phyloP scores from a whole-genome alignment of 1,139 yeast species.

The Scheffersomyces illinoinensis region DNA sequence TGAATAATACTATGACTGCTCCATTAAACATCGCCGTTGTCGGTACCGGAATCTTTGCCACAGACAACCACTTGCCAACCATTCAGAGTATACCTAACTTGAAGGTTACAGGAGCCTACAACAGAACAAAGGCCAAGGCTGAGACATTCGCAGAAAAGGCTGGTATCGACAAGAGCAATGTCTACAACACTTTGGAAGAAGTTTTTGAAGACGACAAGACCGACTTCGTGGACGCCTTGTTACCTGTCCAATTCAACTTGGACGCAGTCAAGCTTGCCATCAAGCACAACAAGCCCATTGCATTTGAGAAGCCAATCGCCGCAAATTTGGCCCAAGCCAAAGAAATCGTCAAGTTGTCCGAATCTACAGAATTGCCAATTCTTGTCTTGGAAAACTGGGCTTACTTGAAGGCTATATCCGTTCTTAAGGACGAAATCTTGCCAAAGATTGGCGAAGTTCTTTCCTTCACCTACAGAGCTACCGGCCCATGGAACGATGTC shows the following conservation, averaged over 20 bases:
- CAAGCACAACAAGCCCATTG: constrained; percentile 71
- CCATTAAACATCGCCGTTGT: constrained; percentile 67
- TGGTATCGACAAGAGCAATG: constrained; percentile 47
- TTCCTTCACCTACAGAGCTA: constrained; percentile 75
- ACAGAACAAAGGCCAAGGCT: constrained; percentile 83
- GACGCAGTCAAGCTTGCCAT: constrained; percentile 67
- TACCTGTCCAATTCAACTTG: constrained; percentile 81
- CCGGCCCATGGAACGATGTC: constrained; percentile 71
- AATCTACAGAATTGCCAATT: constrained; percentile 62
- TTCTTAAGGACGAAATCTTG: constrained; percentile 53
- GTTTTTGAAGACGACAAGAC: constrained; percentile 63
- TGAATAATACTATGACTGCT: constrained; percentile 8
- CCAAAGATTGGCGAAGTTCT: constrained; percentile 73
- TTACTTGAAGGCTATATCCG: constrained; percentile 57
- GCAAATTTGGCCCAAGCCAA: constrained; percentile 78
- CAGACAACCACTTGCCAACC: constrained; percentile 78
- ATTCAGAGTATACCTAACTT: constrained; percentile 43
- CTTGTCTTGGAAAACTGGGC: constrained; percentile 85
- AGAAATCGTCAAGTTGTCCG: constrained; percentile 69
- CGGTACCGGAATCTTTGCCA: constrained; percentile 93
- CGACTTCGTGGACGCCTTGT: constrained; percentile 77
- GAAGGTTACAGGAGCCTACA: constrained; percentile 60
- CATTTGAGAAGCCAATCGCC: constrained; percentile 89
- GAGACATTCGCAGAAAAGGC: constrained; percentile 72
- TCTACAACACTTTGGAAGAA: constrained; percentile 65